Evolutionary conservation across 805 yeast genomes (phyloP).

Genomic region (Isabelozyma pseudorhagii): DNA sequence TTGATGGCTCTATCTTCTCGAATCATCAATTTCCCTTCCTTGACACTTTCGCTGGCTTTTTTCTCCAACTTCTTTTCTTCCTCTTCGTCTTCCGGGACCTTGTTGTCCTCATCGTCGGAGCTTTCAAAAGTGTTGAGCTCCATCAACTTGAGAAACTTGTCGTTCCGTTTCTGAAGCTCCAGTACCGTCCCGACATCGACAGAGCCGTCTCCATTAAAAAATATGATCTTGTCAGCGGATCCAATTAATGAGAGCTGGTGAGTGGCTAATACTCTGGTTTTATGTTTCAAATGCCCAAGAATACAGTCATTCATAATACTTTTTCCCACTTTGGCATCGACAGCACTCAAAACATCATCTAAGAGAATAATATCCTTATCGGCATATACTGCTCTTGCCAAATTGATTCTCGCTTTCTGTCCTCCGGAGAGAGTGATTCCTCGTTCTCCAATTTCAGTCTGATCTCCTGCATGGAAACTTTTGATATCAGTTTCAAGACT

Average conservation of each 20-base stretch:
- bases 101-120: slow-evolving; percentile 8
- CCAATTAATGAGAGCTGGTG: slow-evolving; percentile 73
- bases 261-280: slow-evolving; percentile 74
- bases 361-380: slow-evolving; percentile 62
- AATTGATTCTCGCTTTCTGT: slow-evolving; percentile 73
- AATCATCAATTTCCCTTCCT: slow-evolving; percentile 10
- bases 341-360: slow-evolving; percentile 80
- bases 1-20: slow-evolving; percentile 17
- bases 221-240: slow-evolving; percentile 65
- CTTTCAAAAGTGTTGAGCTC: slow-evolving; percentile 21
- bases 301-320: slow-evolving; percentile 70
- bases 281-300: slow-evolving; percentile 49
- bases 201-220: slow-evolving; percentile 59
- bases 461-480: slow-evolving; percentile 67
- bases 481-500: slow-evolving; percentile 62
- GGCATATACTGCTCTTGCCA: slow-evolving; percentile 75
- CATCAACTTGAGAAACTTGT: slow-evolving; percentile 34
- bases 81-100: slow-evolving; percentile 1
- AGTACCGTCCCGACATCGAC: slow-evolving; percentile 58
- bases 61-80: slow-evolving; percentile 1
- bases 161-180: slow-evolving; percentile 41
- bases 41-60: slow-evolving; percentile 6
- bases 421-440: slow-evolving; percentile 87
- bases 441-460: slow-evolving; percentile 77
- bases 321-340: slow-evolving; percentile 80